Base-by-base conservation (phyloP, 2,329 filamentous ascomycete genomes). In the Metarhizium robertsii region DNA sequence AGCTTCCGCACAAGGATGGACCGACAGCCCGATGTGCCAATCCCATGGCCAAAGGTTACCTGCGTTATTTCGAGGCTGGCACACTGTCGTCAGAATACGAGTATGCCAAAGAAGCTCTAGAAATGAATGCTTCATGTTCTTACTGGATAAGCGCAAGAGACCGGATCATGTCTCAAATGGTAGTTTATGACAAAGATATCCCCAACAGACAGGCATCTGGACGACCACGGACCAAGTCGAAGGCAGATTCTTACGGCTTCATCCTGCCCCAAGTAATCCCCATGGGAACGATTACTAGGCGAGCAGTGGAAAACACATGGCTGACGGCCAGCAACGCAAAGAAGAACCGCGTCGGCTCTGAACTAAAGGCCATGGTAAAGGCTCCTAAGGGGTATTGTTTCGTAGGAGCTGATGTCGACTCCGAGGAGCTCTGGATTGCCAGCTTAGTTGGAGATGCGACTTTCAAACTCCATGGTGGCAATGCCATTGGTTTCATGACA, bases 401-500 rank as follows among this genome's bases (percentile, higher is more conserved):
- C 67, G 94, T 99, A 16, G 94, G 95, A 32, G 94, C 95, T 4
- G 94, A 99, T 71, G 94, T 99, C 4, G 94, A 99, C 67, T 96
- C 92, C 2, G 86, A 99, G 69, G 94, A 99, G 70, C 79, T 99
- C 6, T 99, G 95, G 94, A 99, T 99, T 64, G 95, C 94, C 3
- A 96, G 90, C 69, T 78, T 99, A 1, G 83, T 99, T 2, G 94
- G 94, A 29, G 94, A 99, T 68, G 90, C 94, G 3, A 91, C 92
- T 29, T 99, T 99, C 74, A 87, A 90, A 65, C 77, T 99, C 1
- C 94, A 99, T 62, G 95, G 94, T 46, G 95, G 94, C 53, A 97
- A 96, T 67, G 94, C 95, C 1, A 89, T 99, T 57, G 94, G 95
- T 0, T 99, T 99, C 75, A 99, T 99, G 95, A 99, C 94, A 0